Conservation (phyloP, 2,329 filamentous ascomycete species). For the Emergomyces orientalis region DNA sequence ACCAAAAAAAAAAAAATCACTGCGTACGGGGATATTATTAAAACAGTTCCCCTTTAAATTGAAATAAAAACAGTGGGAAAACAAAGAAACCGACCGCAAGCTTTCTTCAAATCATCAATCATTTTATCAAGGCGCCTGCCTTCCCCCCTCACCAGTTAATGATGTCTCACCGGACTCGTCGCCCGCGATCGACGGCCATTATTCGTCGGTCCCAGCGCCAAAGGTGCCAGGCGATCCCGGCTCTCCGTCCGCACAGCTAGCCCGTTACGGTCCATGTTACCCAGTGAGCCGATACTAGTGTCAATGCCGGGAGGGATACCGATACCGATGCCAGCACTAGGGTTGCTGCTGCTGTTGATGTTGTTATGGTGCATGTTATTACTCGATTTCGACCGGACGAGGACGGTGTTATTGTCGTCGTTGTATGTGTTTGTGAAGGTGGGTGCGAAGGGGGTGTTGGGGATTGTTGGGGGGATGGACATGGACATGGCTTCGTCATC, state of each 20-base stretch:
- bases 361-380: background rate
- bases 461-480: background rate
- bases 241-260: slow-evolving; percentile 77
- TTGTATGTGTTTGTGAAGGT: background rate
- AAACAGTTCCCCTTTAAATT: background rate
- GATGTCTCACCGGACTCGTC: slow-evolving; percentile 39
- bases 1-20: too few species aligned
- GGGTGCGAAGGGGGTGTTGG: background rate
- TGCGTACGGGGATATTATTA: too few species aligned
- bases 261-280: slow-evolving; percentile 54
- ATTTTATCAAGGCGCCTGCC: slow-evolving; percentile 4
- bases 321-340: background rate
- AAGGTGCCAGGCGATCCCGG: slow-evolving; percentile 60
- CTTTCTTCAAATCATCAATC: background rate
- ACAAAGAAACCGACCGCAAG: background rate
- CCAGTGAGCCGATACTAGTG: background rate
- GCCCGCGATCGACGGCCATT: slow-evolving; percentile 37
- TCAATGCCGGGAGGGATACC: background rate
- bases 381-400: slow-evolving; percentile 18
- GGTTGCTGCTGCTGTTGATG: background rate
- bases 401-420: background rate
- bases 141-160: background rate
- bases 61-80: background rate
- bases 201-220: slow-evolving; percentile 43
- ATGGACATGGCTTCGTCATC: slow-evolving; percentile 52